Percentiles rank a stretch among this genome's conserved stretches.
These are phyloP conservation scores for Primulina tabacum DNA, from an alignment of 257 asterid species.

Conservation along the genomic window DNA sequence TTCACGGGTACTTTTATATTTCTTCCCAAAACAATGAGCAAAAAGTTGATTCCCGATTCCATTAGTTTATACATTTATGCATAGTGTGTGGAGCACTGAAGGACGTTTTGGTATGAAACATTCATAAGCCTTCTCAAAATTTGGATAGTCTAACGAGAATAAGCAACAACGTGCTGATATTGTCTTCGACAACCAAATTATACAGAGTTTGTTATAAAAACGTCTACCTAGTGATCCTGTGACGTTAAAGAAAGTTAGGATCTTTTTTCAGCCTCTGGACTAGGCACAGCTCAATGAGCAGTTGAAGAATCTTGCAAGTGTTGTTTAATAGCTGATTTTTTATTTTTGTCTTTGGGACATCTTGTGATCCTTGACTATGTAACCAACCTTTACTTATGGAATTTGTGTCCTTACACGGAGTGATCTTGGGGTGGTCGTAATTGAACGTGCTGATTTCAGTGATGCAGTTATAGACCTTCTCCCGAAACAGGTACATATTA, in stretches of 20 bases:
- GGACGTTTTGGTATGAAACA: neutral
- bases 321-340: neutral
- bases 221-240: neutral
- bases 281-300: neutral
- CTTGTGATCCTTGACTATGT: neutral
- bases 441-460: conserved; percentile 92
- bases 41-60: neutral
- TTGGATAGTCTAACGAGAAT: neutral
- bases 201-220: neutral
- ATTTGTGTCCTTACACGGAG: conserved; percentile 69
- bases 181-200: neutral
- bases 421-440: conserved; percentile 85
- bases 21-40: neutral
- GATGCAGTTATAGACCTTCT: conserved; percentile 86
- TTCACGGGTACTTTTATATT: conserved; percentile 54
- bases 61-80: neutral
- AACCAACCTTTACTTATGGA: neutral
- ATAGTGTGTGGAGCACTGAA: neutral
- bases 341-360: neutral
- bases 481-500: conserved; percentile 68
- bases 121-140: neutral
- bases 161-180: neutral
- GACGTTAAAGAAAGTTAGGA: neutral
- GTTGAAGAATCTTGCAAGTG: neutral
- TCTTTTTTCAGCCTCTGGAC: neutral